These are phyloP conservation scores for Fusarium brachygibbosum DNA, from an alignment of 2,329 filamentous ascomycete species.

Conservation along the genomic window DNA sequence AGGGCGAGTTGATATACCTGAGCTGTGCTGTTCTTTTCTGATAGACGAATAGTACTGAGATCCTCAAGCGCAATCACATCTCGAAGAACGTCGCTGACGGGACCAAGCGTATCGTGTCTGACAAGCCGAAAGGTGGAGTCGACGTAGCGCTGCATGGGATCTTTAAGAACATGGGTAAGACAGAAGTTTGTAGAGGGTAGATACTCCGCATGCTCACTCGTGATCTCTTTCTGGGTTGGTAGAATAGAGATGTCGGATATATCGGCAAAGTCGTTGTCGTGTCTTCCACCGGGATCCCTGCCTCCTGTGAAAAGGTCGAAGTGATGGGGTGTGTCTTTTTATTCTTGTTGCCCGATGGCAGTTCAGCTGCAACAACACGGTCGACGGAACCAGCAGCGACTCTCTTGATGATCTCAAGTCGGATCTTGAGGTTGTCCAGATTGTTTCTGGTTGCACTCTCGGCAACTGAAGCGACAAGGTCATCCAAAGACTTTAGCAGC, in stretches of 20 bases:
- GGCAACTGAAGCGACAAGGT: not conserved
- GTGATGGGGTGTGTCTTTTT: not conserved
- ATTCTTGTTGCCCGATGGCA: not conserved
- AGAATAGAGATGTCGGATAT: slow-evolving; percentile 37
- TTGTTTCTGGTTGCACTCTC: not conserved
- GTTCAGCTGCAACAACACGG: not conserved
- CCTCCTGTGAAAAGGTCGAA: not conserved
- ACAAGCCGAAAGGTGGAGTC: slow-evolving; percentile 25
- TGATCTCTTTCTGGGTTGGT: slow-evolving; percentile 15
- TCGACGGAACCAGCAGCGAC: not conserved
- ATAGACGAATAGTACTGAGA: not conserved
- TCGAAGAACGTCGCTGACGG: slow-evolving; percentile 11
- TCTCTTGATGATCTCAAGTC: slow-evolving; percentile 6
- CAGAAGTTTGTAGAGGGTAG: slow-evolving; percentile 17
- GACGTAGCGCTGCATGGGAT: slow-evolving; percentile 19
- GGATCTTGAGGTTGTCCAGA: not conserved
- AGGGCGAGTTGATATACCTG: not conserved
- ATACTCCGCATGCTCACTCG: not conserved
- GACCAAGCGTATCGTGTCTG: slow-evolving; percentile 21
- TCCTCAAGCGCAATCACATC: not conserved
- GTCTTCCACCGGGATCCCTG: slow-evolving; percentile 18
- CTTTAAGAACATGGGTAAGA: slow-evolving; percentile 4
- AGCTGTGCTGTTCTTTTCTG: not conserved
- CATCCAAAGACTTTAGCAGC: not conserved
- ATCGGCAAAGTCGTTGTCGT: slow-evolving; percentile 34